Evolutionary conservation across 2,329 filamentous ascomycete genomes (phyloP).

Genomic region (Arthrobotrys musiformis): DNA sequence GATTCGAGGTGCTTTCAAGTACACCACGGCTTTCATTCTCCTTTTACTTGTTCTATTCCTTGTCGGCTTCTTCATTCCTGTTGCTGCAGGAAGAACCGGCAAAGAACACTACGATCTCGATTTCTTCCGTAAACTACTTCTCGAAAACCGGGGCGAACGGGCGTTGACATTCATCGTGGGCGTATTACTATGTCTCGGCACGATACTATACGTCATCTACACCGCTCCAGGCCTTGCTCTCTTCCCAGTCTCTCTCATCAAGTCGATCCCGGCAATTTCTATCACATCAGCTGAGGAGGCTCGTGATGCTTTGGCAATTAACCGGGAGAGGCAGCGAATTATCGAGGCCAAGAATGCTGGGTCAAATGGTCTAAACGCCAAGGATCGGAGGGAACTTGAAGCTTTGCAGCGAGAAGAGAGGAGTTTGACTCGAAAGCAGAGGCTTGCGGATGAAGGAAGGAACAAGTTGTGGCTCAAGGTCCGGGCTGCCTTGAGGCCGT

Average conservation of each 20-base stretch:
- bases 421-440: slow-evolving; percentile 87
- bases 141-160: slow-evolving; percentile 89
- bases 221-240: slow-evolving; percentile 89
- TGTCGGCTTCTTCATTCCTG: slow-evolving; percentile 91
- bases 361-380: slow-evolving; percentile 74
- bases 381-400: slow-evolving; percentile 89
- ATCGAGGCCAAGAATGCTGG: slow-evolving; percentile 86
- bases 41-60: slow-evolving; percentile 86
- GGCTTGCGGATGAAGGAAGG: slow-evolving; percentile 82
- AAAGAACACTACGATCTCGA: slow-evolving; percentile 79
- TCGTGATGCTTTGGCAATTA: slow-evolving; percentile 73
- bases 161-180: slow-evolving; percentile 90
- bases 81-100: slow-evolving; percentile 74
- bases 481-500: slow-evolving; percentile 82
- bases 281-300: slow-evolving; percentile 78
- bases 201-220: slow-evolving; percentile 86
- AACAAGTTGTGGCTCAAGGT: slow-evolving; percentile 82
- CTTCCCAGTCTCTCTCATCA: slow-evolving; percentile 89
- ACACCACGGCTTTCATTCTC: slow-evolving; percentile 84
- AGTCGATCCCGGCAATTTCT: slow-evolving; percentile 86
- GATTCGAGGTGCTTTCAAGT: slow-evolving; percentile 87
- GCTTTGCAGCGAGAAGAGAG: slow-evolving; percentile 88
- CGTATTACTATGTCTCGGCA: slow-evolving; percentile 86
- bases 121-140: slow-evolving; percentile 86
- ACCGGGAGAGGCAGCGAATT: slow-evolving; percentile 90